A percentile compares a stretch with the other conserved stretches of the same genome.
Evolutionary conservation across 306 rosid genomes (phyloP).

Genomic region (Prinsepia uniflora): DNA sequence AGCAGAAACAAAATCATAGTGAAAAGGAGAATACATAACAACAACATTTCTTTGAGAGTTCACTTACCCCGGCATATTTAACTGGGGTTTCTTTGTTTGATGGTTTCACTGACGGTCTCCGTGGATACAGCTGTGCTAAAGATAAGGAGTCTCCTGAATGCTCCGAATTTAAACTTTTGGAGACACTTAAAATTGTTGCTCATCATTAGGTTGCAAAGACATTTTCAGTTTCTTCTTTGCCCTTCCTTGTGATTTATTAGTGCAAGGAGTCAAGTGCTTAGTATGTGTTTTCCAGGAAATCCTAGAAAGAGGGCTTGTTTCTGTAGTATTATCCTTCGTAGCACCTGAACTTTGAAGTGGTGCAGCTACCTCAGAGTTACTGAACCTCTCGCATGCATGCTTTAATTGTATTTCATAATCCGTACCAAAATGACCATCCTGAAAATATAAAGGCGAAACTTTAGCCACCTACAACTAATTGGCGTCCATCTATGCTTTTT

Average conservation of each 20-base stretch:
- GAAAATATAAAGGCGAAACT: neutral
- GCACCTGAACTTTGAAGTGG: neutral
- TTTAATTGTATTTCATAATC: neutral
- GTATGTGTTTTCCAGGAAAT: neutral
- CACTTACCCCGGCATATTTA: constrained; percentile 5
- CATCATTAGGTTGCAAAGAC: neutral
- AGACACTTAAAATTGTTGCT: neutral
- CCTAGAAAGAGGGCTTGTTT: neutral
- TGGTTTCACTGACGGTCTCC: neutral
- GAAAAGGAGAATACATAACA: neutral
- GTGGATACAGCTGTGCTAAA: neutral
- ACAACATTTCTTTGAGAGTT: neutral
- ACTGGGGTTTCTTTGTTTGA: neutral
- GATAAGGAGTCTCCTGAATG: constrained; percentile 4
- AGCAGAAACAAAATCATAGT: constrained; percentile 9
- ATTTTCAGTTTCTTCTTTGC: neutral
- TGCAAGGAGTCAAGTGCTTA: neutral
- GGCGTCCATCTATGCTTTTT: neutral
- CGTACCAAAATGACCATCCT: neutral
- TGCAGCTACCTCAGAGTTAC: neutral
- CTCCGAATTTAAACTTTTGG: constrained; percentile 2
- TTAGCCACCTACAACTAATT: neutral
- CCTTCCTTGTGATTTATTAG: neutral
- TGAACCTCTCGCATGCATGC: neutral
- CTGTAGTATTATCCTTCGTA: neutral